Percentiles rank a stretch among this genome's conserved stretches.
Evolutionary conservation across 225 moss, liverwort and hornwort genomes (phyloP).

Genomic region (Physcomitrellopsis africana): DNA sequence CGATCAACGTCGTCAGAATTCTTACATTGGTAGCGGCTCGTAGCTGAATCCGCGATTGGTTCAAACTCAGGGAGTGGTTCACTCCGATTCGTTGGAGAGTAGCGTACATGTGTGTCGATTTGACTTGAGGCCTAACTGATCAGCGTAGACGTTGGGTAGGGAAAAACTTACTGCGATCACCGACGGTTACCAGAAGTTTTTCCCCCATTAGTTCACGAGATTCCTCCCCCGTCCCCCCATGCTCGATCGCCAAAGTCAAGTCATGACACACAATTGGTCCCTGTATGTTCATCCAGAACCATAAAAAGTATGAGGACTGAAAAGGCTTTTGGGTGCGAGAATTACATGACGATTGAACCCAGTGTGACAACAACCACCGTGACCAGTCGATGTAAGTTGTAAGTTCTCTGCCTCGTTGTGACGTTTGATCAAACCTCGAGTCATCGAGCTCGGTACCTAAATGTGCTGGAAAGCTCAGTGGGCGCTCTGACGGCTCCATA

Average conservation of each 20-base stretch:
- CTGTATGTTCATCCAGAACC: neutral
- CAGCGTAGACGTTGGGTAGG: too few relatives aligned
- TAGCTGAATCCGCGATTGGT: constrained; percentile 22
- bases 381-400: neutral
- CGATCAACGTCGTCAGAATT: neutral
- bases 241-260: constrained; percentile 23
- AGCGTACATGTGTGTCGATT: too few relatives aligned
- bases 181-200: neutral
- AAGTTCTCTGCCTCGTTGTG: constrained; percentile 3
- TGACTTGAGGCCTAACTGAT: too few relatives aligned
- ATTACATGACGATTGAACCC: constrained; percentile 17
- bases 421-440: constrained; percentile 31
- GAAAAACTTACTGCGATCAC: constrained; percentile 2
- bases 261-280: constrained; percentile 32
- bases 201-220: too few relatives aligned
- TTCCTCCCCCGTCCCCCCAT: neutral
- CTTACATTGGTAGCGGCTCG: neutral
- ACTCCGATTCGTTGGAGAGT: too few relatives aligned
- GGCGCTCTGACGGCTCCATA: constrained; percentile 14
- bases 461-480: constrained; percentile 6
- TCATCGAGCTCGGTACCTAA: constrained; percentile 22
- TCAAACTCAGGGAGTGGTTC: too few relatives aligned
- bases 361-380: neutral
- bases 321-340: constrained; percentile 11
- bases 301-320: constrained; percentile 5